These are phyloP conservation scores for Penstemon eatonii DNA, from an alignment of 257 asterid genomes.

Conservation along the genomic window DNA sequence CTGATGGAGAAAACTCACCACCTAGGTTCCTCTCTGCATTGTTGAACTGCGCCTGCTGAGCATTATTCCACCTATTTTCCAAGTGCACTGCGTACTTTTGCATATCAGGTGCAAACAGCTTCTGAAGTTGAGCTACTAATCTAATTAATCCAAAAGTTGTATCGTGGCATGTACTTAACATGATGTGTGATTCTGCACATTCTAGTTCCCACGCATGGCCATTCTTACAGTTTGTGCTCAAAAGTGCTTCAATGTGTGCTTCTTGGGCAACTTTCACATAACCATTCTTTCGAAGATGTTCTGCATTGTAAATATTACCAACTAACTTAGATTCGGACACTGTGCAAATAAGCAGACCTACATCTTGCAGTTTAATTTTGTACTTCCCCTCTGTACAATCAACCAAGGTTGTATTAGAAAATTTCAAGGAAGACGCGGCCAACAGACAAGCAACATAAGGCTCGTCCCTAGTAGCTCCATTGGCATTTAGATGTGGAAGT, in stretches of 20 bases:
- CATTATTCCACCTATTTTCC: constrained; percentile 91
- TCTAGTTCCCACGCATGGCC: constrained; percentile 82
- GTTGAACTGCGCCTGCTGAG: constrained; percentile 53
- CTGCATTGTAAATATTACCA: constrained; percentile 52
- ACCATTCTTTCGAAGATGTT: constrained; percentile 66
- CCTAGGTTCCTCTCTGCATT: constrained; percentile 36
- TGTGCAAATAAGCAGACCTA: constrained; percentile 76
- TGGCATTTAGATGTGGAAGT: constrained; percentile 29
- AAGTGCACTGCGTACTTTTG: constrained; percentile 80
- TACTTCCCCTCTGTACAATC: constrained; percentile 50
- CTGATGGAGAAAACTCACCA: constrained; percentile 42
- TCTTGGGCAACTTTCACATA: constrained; percentile 90
- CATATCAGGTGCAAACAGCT: constrained; percentile 84
- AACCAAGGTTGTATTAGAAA: constrained; percentile 49
- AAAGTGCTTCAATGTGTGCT: constrained; percentile 64
- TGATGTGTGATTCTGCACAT: constrained; percentile 65
- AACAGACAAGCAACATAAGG: constrained; percentile 67
- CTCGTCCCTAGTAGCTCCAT: constrained; percentile 41
- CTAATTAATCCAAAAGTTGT: constrained; percentile 69
- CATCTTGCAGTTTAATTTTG: constrained; percentile 67
- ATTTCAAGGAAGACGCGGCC: constrained; percentile 83
- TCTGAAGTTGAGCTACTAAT: constrained; percentile 80
- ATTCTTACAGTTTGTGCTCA: constrained; percentile 56
- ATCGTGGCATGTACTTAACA: constrained; percentile 75
- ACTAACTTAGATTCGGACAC: constrained; percentile 42